These are phyloP conservation scores for Nakazawaea siamensis DNA, from an alignment of 805 yeast genomes.

Conservation along the genomic window DNA sequence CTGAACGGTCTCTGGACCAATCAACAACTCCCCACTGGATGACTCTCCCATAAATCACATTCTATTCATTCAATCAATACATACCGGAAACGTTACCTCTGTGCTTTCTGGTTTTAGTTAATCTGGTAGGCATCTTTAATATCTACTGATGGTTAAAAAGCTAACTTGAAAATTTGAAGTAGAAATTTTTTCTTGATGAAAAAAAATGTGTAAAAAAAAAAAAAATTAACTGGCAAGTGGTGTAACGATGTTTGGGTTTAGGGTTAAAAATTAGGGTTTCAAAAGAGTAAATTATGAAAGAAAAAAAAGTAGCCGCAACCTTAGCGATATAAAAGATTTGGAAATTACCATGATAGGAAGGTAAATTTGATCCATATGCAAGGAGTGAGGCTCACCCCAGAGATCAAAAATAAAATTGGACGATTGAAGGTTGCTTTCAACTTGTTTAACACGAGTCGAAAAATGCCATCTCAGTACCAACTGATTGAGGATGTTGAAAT, in stretches of 20 bases:
- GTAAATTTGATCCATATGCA: too few species aligned
- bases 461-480: too few species aligned
- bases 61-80: slow-evolving; percentile 25
- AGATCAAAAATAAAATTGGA: too few species aligned
- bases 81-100: slow-evolving; percentile 99
- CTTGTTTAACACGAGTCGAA: too few species aligned
- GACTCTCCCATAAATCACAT: neutral
- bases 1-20: neutral
- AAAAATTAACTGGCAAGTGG: slow-evolving; percentile 1
- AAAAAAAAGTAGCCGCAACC: too few species aligned
- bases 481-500: too few species aligned
- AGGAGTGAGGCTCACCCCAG: too few species aligned
- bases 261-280: too few species aligned
- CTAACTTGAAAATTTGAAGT: neutral
- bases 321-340: too few species aligned
- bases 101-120: slow-evolving; percentile 99
- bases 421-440: too few species aligned
- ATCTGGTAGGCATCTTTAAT: slow-evolving; percentile 91
- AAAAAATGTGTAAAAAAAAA: slow-evolving; percentile 1
- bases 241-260: slow-evolving; percentile 4
- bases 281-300: too few species aligned
- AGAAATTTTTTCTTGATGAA: slow-evolving; percentile 2
- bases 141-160: slow-evolving; percentile 1
- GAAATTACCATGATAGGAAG: too few species aligned
- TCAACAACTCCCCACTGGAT: neutral